Base-by-base conservation (phyloP, 495 filamentous ascomycete genomes). In the Aspergillus carlsbadensis region DNA sequence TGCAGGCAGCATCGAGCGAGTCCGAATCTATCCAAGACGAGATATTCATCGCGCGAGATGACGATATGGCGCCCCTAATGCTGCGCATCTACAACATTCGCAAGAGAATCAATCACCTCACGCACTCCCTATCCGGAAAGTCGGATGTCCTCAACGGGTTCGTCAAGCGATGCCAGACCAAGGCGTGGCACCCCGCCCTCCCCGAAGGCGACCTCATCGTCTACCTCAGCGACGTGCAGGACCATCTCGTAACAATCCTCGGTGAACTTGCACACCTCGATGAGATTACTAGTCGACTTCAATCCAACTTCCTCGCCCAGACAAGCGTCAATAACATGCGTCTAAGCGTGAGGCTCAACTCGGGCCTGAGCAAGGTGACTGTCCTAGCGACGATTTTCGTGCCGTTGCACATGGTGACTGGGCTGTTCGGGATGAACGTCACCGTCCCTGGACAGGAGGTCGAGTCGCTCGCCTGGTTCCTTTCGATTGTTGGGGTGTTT, bases 371-470 rank as follows among this genome's bases (percentile, higher is more conserved):
- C 68, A 95, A 95, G 75, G 87, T 98, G 60, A 98, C 93, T 10
- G 78, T 98, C n/a, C 72, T 96, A 43, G 93, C 90, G 11, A 93
- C 92, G 31, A 88, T 98, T 61, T 84, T 98, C 40, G 89, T 96
- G 33, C 93, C 93, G 10, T 80, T 96, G 61, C 96, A 97, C 73
- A 73, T 97, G 56, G 83, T 98, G 41, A 90, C 87, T 14, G 92
- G 93, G 63, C 74, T 98, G 55, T 97, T 96, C 70, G 93, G 94
- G 14, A 98, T 98, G 93, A 98, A 98, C 73, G 92, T 98, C 10
- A 51, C 58, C 15, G 88, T 97, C 2, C 93, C 94, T 0, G 96
- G 84, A 15, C 70, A 72, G 59, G 69, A 85, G 2, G 55, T 60
- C 0, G 61, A 66, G 1, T 80, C 78, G 34, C 66, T 93, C 31